phyloP scores from a whole-genome alignment of 805 yeast genomes.

The Ogataea nonfermentans region DNA sequence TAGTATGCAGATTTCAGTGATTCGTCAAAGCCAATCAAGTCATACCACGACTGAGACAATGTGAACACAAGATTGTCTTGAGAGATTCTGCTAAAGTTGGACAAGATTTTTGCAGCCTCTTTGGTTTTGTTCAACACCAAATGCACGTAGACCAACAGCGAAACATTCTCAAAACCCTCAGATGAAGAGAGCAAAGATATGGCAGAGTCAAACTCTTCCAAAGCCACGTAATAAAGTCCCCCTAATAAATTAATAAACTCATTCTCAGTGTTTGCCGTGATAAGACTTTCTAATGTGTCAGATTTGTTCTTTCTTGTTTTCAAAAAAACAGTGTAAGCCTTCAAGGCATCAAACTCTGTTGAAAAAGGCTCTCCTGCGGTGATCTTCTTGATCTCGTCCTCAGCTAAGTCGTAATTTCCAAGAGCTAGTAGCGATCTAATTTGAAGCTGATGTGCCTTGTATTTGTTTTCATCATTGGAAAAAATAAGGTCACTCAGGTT shows the following conservation, averaged over 20 bases:
- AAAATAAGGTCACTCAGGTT: constrained; percentile 29
- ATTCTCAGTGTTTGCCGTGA: constrained; percentile 21
- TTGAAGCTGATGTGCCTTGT: constrained; percentile 27
- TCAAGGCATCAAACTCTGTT: constrained; percentile 18
- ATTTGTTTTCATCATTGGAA: constrained; percentile 25
- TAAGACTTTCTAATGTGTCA: constrained; percentile 21
- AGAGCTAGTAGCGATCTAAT: constrained; percentile 21
- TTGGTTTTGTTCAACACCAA: constrained; percentile 42
- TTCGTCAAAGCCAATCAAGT: constrained; percentile 41
- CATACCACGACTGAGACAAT: constrained; percentile 70
- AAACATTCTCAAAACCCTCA: constrained; percentile 39
- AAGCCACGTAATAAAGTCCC: constrained; percentile 27
- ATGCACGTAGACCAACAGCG: constrained; percentile 38
- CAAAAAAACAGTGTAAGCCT: constrained; percentile 13
- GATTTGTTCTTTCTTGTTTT: constrained; percentile 13
- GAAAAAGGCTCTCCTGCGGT: constrained; percentile 12
- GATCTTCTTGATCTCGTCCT: constrained; percentile 9
- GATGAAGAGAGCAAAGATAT: constrained; percentile 35
- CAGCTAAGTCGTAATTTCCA: constrained; percentile 20
- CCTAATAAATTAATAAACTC: constrained; percentile 18
- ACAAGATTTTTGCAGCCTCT: constrained; percentile 46
- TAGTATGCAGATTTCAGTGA: constrained; percentile 50
- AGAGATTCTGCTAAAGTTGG: constrained; percentile 45
- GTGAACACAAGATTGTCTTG: constrained; percentile 77
- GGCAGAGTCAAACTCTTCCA: constrained; percentile 43